A percentile compares a stretch with the other conserved stretches of the same genome.
Evolutionary conservation across 345 rosid genomes (phyloP).

Genomic region (Triadica sebifera): DNA sequence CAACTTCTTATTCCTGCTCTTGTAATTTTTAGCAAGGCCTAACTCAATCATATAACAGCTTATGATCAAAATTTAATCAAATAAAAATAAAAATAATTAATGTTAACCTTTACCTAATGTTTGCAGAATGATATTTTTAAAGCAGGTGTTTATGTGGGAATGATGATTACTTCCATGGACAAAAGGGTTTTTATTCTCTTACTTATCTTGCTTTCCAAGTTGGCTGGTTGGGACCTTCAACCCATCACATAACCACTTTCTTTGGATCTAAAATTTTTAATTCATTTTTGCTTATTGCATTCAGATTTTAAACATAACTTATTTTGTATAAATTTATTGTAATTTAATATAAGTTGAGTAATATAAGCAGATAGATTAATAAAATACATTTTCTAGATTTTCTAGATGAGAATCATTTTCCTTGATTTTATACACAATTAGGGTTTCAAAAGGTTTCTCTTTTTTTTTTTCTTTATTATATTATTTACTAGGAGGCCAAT

Average conservation of each 20-base stretch:
- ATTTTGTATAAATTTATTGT: too few relatives aligned
- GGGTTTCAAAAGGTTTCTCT: too few relatives aligned
- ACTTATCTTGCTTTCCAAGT: slow-evolving; percentile 1
- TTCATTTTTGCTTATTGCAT: neutral
- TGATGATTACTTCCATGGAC: neutral
- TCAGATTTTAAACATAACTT: too few relatives aligned
- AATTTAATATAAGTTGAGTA: too few relatives aligned
- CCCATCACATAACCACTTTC: neutral
- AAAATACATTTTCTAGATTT: too few relatives aligned
- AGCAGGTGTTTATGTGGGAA: neutral
- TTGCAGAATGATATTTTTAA: neutral
- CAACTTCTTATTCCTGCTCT: too few relatives aligned
- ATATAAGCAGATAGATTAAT: too few relatives aligned
- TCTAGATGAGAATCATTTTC: too few relatives aligned
- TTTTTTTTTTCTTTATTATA: too few relatives aligned
- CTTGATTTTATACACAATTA: neutral
- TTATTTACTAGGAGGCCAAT: neutral
- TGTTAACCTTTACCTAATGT: neutral
- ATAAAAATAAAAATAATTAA: neutral
- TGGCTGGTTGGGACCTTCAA: slow-evolving; percentile 10
- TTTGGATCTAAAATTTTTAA: neutral
- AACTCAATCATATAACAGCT: too few relatives aligned
- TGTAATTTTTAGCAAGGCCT: too few relatives aligned
- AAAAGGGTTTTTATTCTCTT: slow-evolving; percentile 1
- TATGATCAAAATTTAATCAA: too few relatives aligned